A percentile compares a stretch with the other conserved stretches of the same genome.
These are phyloP conservation scores for Pleodorina starrii DNA, from an alignment of 139 green algal genomes.

Conservation along the genomic window DNA sequence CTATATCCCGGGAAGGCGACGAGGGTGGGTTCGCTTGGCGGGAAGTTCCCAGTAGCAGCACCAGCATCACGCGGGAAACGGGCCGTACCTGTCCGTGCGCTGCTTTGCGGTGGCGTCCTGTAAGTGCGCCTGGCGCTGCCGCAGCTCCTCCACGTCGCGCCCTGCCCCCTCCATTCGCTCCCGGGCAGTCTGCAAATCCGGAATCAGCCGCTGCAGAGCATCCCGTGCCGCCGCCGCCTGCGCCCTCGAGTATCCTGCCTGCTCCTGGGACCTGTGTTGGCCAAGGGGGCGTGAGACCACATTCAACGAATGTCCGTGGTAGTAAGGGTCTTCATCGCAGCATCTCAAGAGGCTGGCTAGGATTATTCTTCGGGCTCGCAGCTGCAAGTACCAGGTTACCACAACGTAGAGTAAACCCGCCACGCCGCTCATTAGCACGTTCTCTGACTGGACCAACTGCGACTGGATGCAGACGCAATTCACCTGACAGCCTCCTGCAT, in stretches of 20 bases:
- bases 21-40: too few relatives aligned
- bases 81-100: conserved; percentile 12
- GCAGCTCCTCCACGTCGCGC: conserved; percentile 8
- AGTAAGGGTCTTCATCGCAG: too few relatives aligned
- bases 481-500: conserved; percentile 46
- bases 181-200: not conserved
- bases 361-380: too few relatives aligned
- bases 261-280: conserved; percentile 30
- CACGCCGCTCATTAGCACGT: too few relatives aligned
- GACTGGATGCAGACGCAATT: too few relatives aligned
- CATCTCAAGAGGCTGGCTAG: too few relatives aligned
- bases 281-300: too few relatives aligned
- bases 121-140: not conserved
- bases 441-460: too few relatives aligned
- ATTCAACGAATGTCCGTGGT: too few relatives aligned
- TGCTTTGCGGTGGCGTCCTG: conserved; percentile 6
- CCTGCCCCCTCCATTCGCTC: conserved; percentile 5
- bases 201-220: conserved; percentile 1
- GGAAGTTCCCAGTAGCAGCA: too few relatives aligned
- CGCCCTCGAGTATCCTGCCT: conserved; percentile 3
- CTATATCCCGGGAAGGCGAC: not conserved
- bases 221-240: conserved; percentile 22
- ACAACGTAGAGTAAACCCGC: too few relatives aligned
- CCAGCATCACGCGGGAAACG: not conserved
- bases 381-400: too few relatives aligned